Evolutionary conservation across 352 stramenopile genomes (phyloP).

Genomic region (Aphanomyces cochlioides): DNA sequence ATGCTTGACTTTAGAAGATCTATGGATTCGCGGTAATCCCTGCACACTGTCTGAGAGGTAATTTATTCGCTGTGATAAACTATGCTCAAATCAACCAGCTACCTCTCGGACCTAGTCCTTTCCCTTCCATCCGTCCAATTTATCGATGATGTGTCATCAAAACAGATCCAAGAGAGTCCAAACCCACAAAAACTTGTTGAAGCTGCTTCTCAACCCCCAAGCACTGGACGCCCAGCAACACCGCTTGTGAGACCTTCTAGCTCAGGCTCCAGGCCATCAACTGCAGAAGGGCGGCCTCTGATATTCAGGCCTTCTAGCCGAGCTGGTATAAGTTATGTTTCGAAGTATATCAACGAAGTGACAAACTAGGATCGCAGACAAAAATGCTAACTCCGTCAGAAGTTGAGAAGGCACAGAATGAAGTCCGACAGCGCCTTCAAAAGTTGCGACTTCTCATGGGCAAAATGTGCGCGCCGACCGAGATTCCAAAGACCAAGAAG

Average conservation of each 20-base stretch:
- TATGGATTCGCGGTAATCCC: constrained; percentile 68
- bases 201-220: constrained; percentile 11
- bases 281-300: constrained; percentile 34
- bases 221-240: constrained; percentile 3
- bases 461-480: constrained; percentile 1
- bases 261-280: not conserved
- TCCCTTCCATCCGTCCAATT: constrained; percentile 56
- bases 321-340: constrained; percentile 35
- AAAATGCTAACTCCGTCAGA: constrained; percentile 47
- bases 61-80: not conserved
- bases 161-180: constrained; percentile 20
- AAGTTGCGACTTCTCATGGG: constrained; percentile 56
- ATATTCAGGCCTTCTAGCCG: constrained; percentile 39
- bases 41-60: constrained; percentile 46
- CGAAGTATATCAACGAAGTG: constrained; percentile 45
- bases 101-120: constrained; percentile 48
- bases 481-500: not conserved
- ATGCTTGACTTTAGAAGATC: constrained; percentile 44
- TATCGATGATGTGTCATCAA: constrained; percentile 52
- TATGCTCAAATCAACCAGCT: constrained; percentile 36
- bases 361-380: constrained; percentile 33
- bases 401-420: constrained; percentile 46
- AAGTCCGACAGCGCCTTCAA: constrained; percentile 49
- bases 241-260: constrained; percentile 18
- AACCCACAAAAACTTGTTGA: constrained; percentile 23